Evolutionary conservation across 768 basidiomycete genomes (phyloP), one percentile per base, ranked within the genome.

Genomic region (Tubosaeta sp.): DNA sequence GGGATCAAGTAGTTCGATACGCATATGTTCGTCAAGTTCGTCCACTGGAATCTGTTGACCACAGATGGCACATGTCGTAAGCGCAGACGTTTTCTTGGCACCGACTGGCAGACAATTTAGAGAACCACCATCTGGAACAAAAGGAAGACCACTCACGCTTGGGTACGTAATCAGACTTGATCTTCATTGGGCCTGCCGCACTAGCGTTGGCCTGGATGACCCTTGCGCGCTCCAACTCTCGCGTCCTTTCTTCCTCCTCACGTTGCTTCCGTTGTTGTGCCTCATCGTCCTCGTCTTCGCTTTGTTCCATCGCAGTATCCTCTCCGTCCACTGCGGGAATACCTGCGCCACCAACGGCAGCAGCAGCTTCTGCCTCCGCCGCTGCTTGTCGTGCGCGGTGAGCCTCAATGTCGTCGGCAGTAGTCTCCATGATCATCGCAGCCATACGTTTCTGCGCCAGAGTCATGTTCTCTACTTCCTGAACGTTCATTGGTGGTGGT

Each of bases 401-500:
- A 31, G 88, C 86, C 69, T 94, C 87, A 41, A 94, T 80, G 48
- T 94, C 87, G 56, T 91, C 90, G 2, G 75, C 89, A 1, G 90
- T 90, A 24, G 88, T 92, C 70, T 97, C 95, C 89, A 94, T 95
- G 64, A 98, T 86, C 90, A 95, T 93, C 3, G 92, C 88, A 2
- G 94, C 91, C 94, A 96, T 96, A 58, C 93, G 81, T 75, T 96
- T 97, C 76, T 99, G 94, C 3, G 93, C 90, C 25, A 98, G 73
- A 3, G 93, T 94, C 92, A 97, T 96, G 61, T 83, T 93, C 72
- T 95, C 90, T 11, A 99, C 85, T 64, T 96, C 92, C 60, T 91
- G 85, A 16, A 96, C 82, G 59, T 82, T 94, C 87, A 96, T 97
- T 0, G 96, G 96, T n/a, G 90, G 85, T 11, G 95, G 96, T 22